Conservation (phyloP, 1,139 yeast genomes). For the Scheffersomyces parashehatae region DNA sequence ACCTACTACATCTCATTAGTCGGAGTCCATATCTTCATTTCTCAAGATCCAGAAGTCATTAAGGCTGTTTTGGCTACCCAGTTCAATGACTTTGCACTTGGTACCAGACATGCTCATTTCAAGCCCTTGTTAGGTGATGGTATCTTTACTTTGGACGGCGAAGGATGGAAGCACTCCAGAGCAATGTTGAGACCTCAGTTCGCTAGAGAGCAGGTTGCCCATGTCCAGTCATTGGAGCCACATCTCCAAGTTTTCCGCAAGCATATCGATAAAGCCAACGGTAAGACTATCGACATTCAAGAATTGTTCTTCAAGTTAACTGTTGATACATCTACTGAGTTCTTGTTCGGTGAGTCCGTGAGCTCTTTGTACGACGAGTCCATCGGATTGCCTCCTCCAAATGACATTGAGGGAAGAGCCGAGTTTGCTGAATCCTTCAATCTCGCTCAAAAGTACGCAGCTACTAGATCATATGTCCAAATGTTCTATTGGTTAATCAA, state of each 20-base stretch:
- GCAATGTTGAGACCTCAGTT: constrained; percentile 30
- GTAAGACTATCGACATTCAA: constrained; percentile 44
- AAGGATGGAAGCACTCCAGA: constrained; percentile 28
- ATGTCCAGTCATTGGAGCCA: constrained; percentile 26
- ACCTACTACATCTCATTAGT: constrained; percentile 9
- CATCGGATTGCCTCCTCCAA: constrained; percentile 17
- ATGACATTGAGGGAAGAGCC: constrained; percentile 27
- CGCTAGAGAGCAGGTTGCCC: constrained; percentile 29
- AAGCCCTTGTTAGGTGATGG: constrained; percentile 25
- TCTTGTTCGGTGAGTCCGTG: constrained; percentile 57
- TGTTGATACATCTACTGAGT: constrained; percentile 59
- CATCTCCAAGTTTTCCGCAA: constrained; percentile 20
- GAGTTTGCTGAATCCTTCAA: constrained; percentile 48
- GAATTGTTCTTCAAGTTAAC: constrained; percentile 51
- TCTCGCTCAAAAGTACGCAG: constrained; percentile 35
- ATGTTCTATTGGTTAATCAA: constrained; percentile 34
- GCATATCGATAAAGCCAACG: constrained; percentile 14
- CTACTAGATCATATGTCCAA: constrained; percentile 40
- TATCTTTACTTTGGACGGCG: constrained; percentile 27
- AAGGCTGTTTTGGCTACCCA: constrained; percentile 27
- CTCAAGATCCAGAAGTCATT: constrained; percentile 24
- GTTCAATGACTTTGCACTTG: constrained; percentile 26
- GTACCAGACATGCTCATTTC: constrained; percentile 23
- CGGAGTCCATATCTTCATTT: constrained; percentile 15
- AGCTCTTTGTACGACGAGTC: constrained; percentile 35